Percentiles rank a stretch among this genome's conserved stretches.
phyloP scores from a whole-genome alignment of 1,284 basidiomycete species.

The Peniophora sp. region DNA sequence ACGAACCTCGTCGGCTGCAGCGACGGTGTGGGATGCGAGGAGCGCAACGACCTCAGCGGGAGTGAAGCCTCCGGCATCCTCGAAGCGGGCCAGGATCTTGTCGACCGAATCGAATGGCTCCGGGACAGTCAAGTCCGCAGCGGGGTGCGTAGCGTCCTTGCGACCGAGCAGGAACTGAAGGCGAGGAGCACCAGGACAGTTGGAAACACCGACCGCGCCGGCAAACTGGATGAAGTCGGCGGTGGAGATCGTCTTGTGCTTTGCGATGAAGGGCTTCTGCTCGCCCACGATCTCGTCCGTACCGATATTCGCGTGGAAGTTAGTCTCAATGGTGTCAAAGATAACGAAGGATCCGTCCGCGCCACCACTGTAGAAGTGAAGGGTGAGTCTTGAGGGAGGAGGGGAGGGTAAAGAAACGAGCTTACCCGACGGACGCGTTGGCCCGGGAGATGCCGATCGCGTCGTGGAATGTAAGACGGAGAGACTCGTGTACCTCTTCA shows the following conservation, averaged over 20 bases:
- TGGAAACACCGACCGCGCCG: slow-evolving; percentile 20
- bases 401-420: not conserved
- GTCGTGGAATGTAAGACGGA: slow-evolving; percentile 1
- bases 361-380: slow-evolving; percentile 13
- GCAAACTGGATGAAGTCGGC: slow-evolving; percentile 22
- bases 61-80: slow-evolving; percentile 17
- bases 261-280: slow-evolving; percentile 18
- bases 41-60: slow-evolving; percentile 20
- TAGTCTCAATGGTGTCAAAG: slow-evolving; percentile 17
- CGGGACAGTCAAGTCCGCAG: slow-evolving; percentile 19
- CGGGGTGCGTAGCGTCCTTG: slow-evolving; percentile 13
- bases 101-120: slow-evolving; percentile 16
- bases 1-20: slow-evolving; percentile 13
- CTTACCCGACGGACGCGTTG: not conserved
- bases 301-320: slow-evolving; percentile 17
- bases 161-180: slow-evolving; percentile 21
- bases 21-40: slow-evolving; percentile 20
- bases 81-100: slow-evolving; percentile 19
- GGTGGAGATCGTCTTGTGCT: slow-evolving; percentile 17
- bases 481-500: not conserved
- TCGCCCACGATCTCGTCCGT: slow-evolving; percentile 20
- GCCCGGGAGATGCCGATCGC: not conserved
- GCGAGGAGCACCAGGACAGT: slow-evolving; percentile 21
- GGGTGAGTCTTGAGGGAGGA: not conserved
- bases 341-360: slow-evolving; percentile 21